Conservation (phyloP, 805 yeast species). For the Kuraishia cidri region DNA sequence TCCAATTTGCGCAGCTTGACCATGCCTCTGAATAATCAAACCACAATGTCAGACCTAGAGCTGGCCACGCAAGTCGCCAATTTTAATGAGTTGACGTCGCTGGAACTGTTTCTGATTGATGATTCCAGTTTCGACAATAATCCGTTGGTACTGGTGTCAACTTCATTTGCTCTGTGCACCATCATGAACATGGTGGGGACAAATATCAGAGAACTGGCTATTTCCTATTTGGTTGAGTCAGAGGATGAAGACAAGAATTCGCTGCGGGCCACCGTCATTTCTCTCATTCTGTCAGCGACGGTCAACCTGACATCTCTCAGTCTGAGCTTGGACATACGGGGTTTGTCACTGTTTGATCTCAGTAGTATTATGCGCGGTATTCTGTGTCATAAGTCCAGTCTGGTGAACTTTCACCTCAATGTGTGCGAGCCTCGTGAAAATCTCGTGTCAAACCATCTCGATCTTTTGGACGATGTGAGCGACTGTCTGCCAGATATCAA, state of each 20-base stretch:
- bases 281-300: neutral
- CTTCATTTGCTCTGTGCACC: too few relatives aligned
- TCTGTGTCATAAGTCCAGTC: neutral
- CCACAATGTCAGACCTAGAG: too few relatives aligned
- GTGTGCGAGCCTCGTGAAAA: neutral
- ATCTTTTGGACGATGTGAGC: neutral
- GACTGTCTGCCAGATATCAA: neutral
- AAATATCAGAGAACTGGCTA: too few relatives aligned
- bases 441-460: neutral
- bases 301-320: neutral
- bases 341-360: neutral
- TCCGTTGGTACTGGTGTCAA: neutral
- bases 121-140: neutral
- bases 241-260: neutral
- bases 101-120: neutral
- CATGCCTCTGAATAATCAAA: too few relatives aligned
- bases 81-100: too few relatives aligned
- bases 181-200: too few relatives aligned
- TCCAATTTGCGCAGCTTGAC: too few relatives aligned
- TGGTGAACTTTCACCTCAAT: neutral
- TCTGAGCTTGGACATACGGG: neutral
- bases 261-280: neutral
- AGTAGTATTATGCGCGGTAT: conserved; percentile 1
- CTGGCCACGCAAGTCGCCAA: too few relatives aligned
- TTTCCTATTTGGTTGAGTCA: too few relatives aligned